Evolutionary conservation across 2,329 filamentous ascomycete genomes (phyloP).

Genomic region (Mycosphaerella arachidis): DNA sequence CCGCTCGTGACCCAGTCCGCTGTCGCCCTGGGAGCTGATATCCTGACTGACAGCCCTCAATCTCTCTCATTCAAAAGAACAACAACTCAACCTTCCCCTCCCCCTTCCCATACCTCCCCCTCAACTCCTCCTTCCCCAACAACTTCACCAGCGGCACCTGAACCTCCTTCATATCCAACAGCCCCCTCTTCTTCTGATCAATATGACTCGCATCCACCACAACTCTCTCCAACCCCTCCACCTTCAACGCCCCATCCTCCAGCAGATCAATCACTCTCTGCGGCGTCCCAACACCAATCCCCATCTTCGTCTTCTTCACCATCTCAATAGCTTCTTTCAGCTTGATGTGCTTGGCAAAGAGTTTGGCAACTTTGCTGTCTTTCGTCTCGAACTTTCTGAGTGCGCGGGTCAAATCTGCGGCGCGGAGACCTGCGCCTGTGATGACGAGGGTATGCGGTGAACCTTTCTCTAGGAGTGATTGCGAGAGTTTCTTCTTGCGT

Average conservation of each 20-base stretch:
- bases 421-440: conserved; percentile 76
- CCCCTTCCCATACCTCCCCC: conserved; percentile 59
- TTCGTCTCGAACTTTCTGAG: conserved; percentile 76
- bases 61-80: conserved; percentile 54
- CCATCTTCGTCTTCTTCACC: conserved; percentile 64
- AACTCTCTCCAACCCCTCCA: conserved; percentile 68
- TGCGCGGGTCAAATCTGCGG: conserved; percentile 75
- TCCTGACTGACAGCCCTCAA: too few species aligned
- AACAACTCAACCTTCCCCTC: conserved; percentile 53
- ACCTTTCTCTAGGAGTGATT: conserved; percentile 61
- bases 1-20: too few species aligned
- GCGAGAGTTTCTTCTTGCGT: conserved; percentile 50
- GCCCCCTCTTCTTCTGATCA: conserved; percentile 87
- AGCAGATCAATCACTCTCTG: conserved; percentile 76
- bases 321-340: conserved; percentile 77
- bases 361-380: conserved; percentile 73
- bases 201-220: conserved; percentile 89
- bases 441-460: conserved; percentile 77
- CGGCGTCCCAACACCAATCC: conserved; percentile 87
- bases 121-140: conserved; percentile 66
- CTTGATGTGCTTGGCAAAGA: conserved; percentile 99
- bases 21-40: too few species aligned
- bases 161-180: conserved; percentile 94
- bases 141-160: conserved; percentile 74
- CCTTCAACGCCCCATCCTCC: conserved; percentile 68